Conservation (phyloP, 768 basidiomycete species). For the Trametes punicea region DNA sequence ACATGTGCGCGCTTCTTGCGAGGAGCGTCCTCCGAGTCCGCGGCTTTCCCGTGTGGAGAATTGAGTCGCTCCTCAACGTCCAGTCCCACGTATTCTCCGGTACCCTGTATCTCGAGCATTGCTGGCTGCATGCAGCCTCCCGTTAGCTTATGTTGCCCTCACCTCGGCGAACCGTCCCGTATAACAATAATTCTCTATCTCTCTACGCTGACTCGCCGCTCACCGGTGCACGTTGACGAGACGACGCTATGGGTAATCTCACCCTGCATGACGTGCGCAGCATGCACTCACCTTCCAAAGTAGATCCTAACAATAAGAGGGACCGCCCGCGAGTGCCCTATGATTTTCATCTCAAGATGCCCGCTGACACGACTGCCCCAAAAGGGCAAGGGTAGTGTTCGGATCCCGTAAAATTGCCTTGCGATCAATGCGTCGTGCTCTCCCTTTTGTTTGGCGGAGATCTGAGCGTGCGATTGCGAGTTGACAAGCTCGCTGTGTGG, state of each 20-base stretch:
- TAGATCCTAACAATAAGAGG: neutral
- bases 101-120: too few relatives aligned
- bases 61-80: too few relatives aligned
- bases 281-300: neutral
- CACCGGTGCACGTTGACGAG: neutral
- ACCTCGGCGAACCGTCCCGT: neutral
- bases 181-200: neutral
- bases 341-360: neutral
- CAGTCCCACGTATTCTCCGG: too few relatives aligned
- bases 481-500: neutral
- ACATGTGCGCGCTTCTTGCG: neutral
- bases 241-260: neutral
- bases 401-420: neutral
- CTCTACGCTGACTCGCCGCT: neutral
- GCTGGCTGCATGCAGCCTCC: too few relatives aligned
- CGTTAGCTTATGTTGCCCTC: neutral
- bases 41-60: too few relatives aligned
- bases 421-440: neutral
- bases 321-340: neutral
- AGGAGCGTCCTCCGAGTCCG: too few relatives aligned
- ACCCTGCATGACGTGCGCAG: neutral
- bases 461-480: neutral
- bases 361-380: neutral
- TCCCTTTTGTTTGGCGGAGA: conserved; percentile 3
- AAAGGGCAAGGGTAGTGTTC: conserved; percentile 12